Evolutionary conservation across 202 grass and related monocot species (phyloP), one percentile per base, ranked within the genome.

Genomic region (Carex arenaria): DNA sequence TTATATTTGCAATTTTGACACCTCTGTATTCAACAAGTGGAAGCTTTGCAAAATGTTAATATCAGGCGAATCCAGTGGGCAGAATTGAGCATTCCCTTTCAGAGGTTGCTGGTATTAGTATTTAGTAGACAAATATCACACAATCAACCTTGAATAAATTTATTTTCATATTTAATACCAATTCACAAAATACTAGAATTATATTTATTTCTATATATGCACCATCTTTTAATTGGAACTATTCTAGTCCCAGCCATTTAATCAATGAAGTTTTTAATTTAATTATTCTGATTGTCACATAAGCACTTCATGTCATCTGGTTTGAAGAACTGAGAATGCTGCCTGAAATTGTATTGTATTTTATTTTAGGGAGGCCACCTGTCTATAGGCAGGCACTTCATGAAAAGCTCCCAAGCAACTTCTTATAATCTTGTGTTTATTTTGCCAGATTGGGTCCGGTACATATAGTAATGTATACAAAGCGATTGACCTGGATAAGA

Each of bases 391-490:
- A 47, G 28, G 23, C 57, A 82, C 30, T 26, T 82, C 26, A 54
- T 67, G 11, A 19, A 42, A 73, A 32, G 10, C 40, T 32, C 30
- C 1, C 20, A 28, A 72, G 4, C 13, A 57, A 79, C 0, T 32
- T 79, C 14, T 22, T 54, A 78, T 19, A 2, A 61, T 80, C 1
- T 81, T 84, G 23, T 65, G 2, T 28, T 20, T 78, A 36, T 7
- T 78, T 30, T 30, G 61, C 45, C 78, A 99, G 96, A 96, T 99
- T 80, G 96, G 96, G 61, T 99, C 96, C 31, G 96, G 96, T 32
- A 99, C 96, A 5, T 99, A 99, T 86, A 96, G 93, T 71, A 99
- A 99, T 66, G 96, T 99, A 84, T 99, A 99, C 90, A 99, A 96
- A 89, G 96, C 96, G 79, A 89, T 86, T 1, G 96, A 99, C 51